These are phyloP conservation scores for Metschnikowia peoriensis DNA, from an alignment of 805 yeast genomes.

Conservation along the genomic window DNA sequence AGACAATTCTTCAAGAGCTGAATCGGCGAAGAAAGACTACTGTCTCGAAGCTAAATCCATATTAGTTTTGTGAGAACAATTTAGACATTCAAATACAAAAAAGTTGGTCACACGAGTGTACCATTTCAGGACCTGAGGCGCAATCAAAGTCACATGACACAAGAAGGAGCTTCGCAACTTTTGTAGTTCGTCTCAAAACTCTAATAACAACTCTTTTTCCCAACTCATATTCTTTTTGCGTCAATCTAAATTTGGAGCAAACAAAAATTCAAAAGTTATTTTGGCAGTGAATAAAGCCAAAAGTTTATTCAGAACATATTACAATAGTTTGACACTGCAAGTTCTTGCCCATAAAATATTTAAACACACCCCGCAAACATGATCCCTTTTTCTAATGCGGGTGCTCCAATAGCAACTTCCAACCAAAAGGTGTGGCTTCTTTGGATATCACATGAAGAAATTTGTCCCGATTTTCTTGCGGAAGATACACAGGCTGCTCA, in stretches of 20 bases:
- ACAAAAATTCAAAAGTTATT: not conserved
- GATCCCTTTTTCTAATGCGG: not conserved
- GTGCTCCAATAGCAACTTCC: not conserved
- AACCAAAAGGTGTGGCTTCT: not conserved
- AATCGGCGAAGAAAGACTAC: not conserved
- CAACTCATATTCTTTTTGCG: not conserved
- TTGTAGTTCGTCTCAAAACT: not conserved
- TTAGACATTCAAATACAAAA: not conserved
- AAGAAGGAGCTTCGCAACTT: not conserved
- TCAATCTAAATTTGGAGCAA: not conserved
- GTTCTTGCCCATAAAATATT: not conserved
- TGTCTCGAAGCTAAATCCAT: not conserved
- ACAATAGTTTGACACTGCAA: too few species aligned
- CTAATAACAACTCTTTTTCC: not conserved
- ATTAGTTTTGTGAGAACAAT: not conserved
- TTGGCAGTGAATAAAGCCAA: not conserved
- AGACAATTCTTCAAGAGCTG: too few species aligned
- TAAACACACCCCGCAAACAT: not conserved
- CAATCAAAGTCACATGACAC: constrained; percentile 5
- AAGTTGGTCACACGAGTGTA: not conserved
- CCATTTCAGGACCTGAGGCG: not conserved
- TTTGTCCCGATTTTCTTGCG: constrained; percentile 1
- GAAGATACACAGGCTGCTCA: constrained; percentile 5
- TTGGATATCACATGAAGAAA: not conserved
- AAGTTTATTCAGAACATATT: not conserved